phyloP scores from a whole-genome alignment of 2,329 filamentous ascomycete genomes.

The Fusarium phyllophilum region DNA sequence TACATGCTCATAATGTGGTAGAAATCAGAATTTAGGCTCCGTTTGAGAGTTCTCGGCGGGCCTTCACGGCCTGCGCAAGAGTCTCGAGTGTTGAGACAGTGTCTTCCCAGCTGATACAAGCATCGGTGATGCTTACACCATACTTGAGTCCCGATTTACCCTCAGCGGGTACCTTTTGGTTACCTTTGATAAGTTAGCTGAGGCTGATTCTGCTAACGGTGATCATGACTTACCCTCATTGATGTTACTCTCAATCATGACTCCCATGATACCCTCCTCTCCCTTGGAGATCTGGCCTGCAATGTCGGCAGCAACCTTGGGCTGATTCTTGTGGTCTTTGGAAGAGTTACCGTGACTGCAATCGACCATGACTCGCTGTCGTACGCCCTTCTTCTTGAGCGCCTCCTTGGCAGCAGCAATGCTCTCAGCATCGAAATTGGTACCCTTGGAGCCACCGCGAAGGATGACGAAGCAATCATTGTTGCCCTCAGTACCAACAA shows the following conservation, averaged over 20 bases:
- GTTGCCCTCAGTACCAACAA: slow-evolving; percentile 93
- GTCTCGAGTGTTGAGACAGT: slow-evolving; percentile 81
- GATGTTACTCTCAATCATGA: slow-evolving; percentile 99
- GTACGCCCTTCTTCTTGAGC: slow-evolving; percentile 77
- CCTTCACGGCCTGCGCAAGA: slow-evolving; percentile 82
- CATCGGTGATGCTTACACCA: slow-evolving; percentile 96
- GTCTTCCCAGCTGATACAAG: slow-evolving; percentile 94
- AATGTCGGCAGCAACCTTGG: slow-evolving; percentile 84
- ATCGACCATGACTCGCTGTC: slow-evolving; percentile 91
- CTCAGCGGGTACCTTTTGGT: slow-evolving; percentile 90
- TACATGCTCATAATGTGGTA: neutral
- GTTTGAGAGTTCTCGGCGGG: slow-evolving; percentile 54
- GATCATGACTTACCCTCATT: slow-evolving; percentile 75
- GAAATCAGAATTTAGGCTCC: slow-evolving; percentile 14
- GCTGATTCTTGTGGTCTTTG: slow-evolving; percentile 98
- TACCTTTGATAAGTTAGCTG: slow-evolving; percentile 60
- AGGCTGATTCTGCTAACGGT: neutral
- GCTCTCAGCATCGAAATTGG: slow-evolving; percentile 90
- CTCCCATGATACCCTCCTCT: slow-evolving; percentile 89
- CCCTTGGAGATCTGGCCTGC: slow-evolving; percentile 87
- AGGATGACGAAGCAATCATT: slow-evolving; percentile 98
- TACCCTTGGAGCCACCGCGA: slow-evolving; percentile 89
- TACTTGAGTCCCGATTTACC: slow-evolving; percentile 88
- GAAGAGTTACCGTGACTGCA: slow-evolving; percentile 96
- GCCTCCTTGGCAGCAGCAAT: slow-evolving; percentile 85